Base-by-base conservation (phyloP, 2,329 filamentous ascomycete genomes). In the Aspergillus ruber region DNA sequence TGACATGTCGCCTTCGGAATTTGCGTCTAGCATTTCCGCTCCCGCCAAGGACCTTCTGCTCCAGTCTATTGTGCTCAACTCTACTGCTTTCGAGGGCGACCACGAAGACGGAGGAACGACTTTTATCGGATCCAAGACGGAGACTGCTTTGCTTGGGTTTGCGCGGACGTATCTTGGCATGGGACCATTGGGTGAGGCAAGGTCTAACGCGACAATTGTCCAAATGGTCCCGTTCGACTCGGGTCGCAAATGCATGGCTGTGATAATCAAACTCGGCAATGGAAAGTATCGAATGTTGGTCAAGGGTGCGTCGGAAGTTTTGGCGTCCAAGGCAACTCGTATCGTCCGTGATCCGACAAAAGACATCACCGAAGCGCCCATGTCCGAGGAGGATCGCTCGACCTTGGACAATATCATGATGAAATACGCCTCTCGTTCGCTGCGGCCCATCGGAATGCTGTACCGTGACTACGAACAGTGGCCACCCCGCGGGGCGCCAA, bases 401-500 rank as follows among this genome's bases (percentile, higher is more conserved):
- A 75, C 72, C 2, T 65, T 95, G 53, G 79, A 80, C 54, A 71
- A 76, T 18, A 74, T 89, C 42, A 94, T 95, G 56, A 81, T 84
- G 52, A 79, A 77, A 42, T 95, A 95, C 63, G 90, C 90, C 8
- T 82, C 80, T 21, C 79, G 85, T 15, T 94, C 89, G 6, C 76
- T 95, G 27, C 82, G 90, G 53, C 94, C 90, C 1, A 94, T 95
- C 56, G 88, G 84, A 39, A 79, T 95, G 53, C 76, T 89, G 45
- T 94, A 89, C 69, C 85, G 83, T 47, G 90, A 95, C 58, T 95
- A 93, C 56, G 80, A 87, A 20, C 79, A 80, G 45, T 95, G 90
- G 90, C 90, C 90, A 27, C 89, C 89, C 4, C 79, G 74, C 50
- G 77, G 78, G 42, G 79, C 77, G 13, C 80, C 71, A 27, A 75